Base-by-base conservation (phyloP, 306 rosid species). In the Vicia villosa region DNA sequence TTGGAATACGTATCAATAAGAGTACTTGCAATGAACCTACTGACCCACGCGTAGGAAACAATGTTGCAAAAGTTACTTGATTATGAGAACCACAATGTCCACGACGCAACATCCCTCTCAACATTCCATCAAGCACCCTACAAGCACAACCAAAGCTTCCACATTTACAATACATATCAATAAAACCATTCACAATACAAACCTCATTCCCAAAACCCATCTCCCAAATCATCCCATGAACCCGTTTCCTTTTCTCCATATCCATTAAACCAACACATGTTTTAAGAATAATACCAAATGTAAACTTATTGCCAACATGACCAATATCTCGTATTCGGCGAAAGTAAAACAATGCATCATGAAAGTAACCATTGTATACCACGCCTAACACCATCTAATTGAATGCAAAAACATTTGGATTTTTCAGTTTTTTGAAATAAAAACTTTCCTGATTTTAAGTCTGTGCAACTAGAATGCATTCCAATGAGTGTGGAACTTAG, bases 121-220 rank as follows among this genome's bases (percentile, higher is more conserved):
- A 8, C 85, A 82, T 82, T 75, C 63, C 57, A 77, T 86, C 86
- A 81, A 89, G 86, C 79, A 89, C 64, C 0, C 20, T 43, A 0
- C 75, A 71, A 14, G 88, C 90, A 74, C 69, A 66, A 52, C 51
- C 45, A 60, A 88, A 1, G 2, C 66, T 54, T 10, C 84, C 87
- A 74, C 91, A 89, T 75, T 89, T 89, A 11, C 78, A 36, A 12
- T 84, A 89, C 92, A 89, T 86, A 63, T 89, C 90, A 0, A 89
- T 75, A 64, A 86, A 68, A 37, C 83, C 84, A 84, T 89, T 86
- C 20, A 55, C 77, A 52, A 83, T 57, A 6, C 75, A 75, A 16
- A 54, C 75, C 63, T 80, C 76, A 17, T 75, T 73, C 9, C 36
- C 77, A 63, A 80, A 84, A 47, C 79, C 86, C 83, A 84, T 17